phyloP scores from a whole-genome alignment of 257 asterid genomes.

The Nicotiana paniculata region DNA sequence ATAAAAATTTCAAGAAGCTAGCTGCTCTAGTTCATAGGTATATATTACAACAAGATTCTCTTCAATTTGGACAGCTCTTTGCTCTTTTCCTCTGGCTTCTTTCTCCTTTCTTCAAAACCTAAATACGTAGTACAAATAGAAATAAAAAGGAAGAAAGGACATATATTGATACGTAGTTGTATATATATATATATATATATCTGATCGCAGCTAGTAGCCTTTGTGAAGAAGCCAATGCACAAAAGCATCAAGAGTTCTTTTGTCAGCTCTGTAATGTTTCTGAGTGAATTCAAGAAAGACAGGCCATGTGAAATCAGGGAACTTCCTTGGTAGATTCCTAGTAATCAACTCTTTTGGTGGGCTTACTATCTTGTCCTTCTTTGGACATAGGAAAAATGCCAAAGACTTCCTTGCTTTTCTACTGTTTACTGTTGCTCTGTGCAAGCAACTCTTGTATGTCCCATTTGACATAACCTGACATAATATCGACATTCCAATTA shows the following conservation, averaged over 20 bases:
- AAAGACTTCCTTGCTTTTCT: slow-evolving; percentile 48
- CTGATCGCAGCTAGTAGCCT: not conserved
- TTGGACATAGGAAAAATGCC: slow-evolving; percentile 73
- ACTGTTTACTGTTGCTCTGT: slow-evolving; percentile 66
- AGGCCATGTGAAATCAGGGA: slow-evolving; percentile 72
- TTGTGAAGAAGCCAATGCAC: slow-evolving; percentile 35
- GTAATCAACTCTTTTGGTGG: slow-evolving; percentile 50
- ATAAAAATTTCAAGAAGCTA: not conserved
- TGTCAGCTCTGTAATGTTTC: slow-evolving; percentile 73
- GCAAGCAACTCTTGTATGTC: slow-evolving; percentile 75
- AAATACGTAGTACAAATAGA: not conserved
- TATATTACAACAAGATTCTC: not conserved
- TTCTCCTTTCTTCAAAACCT: not conserved
- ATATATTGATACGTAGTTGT: not conserved
- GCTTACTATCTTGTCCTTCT: slow-evolving; percentile 39
- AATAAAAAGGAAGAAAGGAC: not conserved
- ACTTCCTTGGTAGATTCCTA: slow-evolving; percentile 37
- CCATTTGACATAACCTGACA: slow-evolving; percentile 77
- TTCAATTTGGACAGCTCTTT: not conserved
- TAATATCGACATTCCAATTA: not conserved
- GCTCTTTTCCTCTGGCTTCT: not conserved
- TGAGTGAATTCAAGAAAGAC: slow-evolving; percentile 65
- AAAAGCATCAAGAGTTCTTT: slow-evolving; percentile 66
- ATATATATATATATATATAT: not conserved
- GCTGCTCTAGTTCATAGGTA: not conserved